Percentiles rank a stretch among this genome's conserved stretches.
Conservation (phyloP, 1,284 basidiomycete genomes). For the Ceratobasidium sp. region DNA sequence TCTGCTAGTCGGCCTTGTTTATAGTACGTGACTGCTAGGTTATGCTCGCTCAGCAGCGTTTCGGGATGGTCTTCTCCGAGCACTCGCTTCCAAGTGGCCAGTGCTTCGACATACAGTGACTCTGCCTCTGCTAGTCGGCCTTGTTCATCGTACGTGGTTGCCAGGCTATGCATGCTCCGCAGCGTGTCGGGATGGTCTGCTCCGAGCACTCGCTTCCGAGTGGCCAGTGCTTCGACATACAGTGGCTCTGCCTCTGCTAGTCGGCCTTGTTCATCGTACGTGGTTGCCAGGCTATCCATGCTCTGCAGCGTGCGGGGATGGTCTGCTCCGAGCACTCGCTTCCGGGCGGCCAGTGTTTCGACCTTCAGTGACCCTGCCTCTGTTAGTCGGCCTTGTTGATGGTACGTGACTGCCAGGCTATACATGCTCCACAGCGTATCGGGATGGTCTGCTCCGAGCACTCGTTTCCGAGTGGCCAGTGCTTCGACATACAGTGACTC, state of each 20-base stretch:
- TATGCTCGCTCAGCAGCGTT: background rate
- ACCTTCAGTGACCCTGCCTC: background rate
- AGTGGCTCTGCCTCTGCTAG: too few species aligned
- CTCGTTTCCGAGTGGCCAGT: background rate
- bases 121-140: too few species aligned
- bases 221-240: background rate
- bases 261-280: too few species aligned
- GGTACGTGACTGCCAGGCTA: too few species aligned
- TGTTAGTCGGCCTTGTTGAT: too few species aligned
- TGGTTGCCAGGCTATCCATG: constrained; percentile 1
- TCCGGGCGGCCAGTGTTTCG: background rate
- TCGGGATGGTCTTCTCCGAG: background rate
- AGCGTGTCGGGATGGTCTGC: constrained; percentile 2
- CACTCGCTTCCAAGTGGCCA: too few species aligned
- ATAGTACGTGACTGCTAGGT: background rate
- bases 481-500: background rate
- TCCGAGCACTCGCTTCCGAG: background rate
- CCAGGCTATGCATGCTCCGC: too few species aligned
- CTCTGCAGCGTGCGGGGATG: background rate
- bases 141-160: too few species aligned
- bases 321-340: background rate
- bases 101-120: too few species aligned
- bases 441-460: background rate
- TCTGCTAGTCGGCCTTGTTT: background rate
- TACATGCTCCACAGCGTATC: too few species aligned